Base-by-base conservation (phyloP, 2,329 filamentous ascomycete species). In the Escovopsis sp. region DNA sequence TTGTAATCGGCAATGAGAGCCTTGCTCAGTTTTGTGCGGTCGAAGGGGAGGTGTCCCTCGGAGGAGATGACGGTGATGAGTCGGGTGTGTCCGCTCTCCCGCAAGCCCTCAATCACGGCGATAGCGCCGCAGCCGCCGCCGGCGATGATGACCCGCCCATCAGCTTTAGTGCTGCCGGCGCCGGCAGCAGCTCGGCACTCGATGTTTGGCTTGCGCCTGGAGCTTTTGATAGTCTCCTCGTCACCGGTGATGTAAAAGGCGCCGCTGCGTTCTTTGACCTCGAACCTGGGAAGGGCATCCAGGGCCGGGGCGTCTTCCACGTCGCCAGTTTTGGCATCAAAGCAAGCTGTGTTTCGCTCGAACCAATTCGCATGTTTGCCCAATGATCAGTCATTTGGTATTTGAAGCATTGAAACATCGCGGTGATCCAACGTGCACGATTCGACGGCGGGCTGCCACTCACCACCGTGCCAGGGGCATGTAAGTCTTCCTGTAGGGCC, bases 401-500 rank as follows among this genome's bases (percentile, higher is more conserved):
- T 15, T 4, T n/a, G 33, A 35, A 14, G 33, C 33, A 20, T 34
- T 34, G 32, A 11, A 13, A n/a, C 13, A n/a, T 34, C 7, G 25
- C 13, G 15, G 35, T 25, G 13, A 39, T 16, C 10, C 7, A 24
- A 20, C 20, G 20, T 20, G 20, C 20, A 20, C 20, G 20, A 20
- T 20, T 20, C 7, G 4, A n/a, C n/a, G 24, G 5, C n/a, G 37
- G 9, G 20, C 27, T 20, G 16, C 15, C n/a, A 59, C 70, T 49
- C 58, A 91, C 85, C 86, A 66, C 89, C 89, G 59, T 96, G 89
- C 91, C 91, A 96, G 4, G 89, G 87, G 59, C 91, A 98, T 7
- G 85, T 94, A 47, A 98, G 63, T 39, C 86, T 74, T 5, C 91
- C 91, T 50, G 83, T 79, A 3, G 76, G 75, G 7, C 84, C 84